phyloP scores from a whole-genome alignment of 2,329 filamentous ascomycete species.

The Alternaria brassicicola region DNA sequence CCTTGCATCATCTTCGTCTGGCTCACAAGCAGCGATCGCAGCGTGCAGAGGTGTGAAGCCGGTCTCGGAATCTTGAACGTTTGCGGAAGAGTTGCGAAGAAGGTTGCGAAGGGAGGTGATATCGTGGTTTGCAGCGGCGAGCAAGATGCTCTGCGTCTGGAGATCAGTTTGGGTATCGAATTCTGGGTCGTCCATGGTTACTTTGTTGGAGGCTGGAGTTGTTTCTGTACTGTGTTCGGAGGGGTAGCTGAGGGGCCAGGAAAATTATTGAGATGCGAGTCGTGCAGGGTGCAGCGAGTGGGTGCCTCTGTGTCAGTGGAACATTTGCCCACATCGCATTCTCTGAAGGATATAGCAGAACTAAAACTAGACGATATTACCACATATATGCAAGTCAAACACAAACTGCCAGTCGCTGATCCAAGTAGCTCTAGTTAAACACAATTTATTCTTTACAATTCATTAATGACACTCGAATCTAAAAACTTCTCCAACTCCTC shows the following conservation, averaged over 20 bases:
- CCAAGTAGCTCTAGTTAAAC: not conserved
- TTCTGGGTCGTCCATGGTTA: conserved; percentile 40
- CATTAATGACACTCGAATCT: conserved; percentile 26
- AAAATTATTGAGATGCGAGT: conserved; percentile 20
- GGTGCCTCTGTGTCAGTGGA: not conserved
- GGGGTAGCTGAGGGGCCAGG: conserved; percentile 10
- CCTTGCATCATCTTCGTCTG: conserved; percentile 42
- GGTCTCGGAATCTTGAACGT: conserved; percentile 81
- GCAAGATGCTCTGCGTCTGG: conserved; percentile 64
- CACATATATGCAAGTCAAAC: not conserved
- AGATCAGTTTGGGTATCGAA: conserved; percentile 52
- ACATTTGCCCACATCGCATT: not conserved
- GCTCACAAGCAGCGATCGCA: conserved; percentile 71
- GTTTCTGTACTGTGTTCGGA: not conserved
- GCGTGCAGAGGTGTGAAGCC: conserved; percentile 89
- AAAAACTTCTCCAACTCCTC: conserved; percentile 29
- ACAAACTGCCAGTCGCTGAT: not conserved
- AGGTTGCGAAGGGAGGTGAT: conserved; percentile 70
- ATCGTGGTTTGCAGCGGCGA: conserved; percentile 72
- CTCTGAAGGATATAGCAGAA: not conserved
- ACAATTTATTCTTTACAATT: not conserved
- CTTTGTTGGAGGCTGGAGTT: not conserved
- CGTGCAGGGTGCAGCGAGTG: conserved; percentile 13
- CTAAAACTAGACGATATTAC: not conserved
- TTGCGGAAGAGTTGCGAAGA: conserved; percentile 68